Percentiles rank a stretch among this genome's conserved stretches.
Evolutionary conservation across 768 basidiomycete species (phyloP).

Genomic region (Pulveroboletus sp.): DNA sequence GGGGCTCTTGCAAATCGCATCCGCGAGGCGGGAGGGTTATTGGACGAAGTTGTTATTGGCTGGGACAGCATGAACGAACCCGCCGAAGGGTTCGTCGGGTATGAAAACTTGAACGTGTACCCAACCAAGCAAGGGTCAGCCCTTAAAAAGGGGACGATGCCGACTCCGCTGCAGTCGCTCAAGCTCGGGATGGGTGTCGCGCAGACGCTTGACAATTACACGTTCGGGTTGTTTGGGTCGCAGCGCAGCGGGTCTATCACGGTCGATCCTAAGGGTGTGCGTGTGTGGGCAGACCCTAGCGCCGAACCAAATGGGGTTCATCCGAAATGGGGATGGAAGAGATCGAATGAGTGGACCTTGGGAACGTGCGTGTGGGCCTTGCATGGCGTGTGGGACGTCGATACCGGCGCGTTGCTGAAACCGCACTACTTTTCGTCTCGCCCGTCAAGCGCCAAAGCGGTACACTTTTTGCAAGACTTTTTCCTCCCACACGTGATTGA

Average conservation of each 20-base stretch:
- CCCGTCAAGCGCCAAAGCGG: slow-evolving; percentile 19
- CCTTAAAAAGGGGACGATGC: slow-evolving; percentile 83
- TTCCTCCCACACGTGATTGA: slow-evolving; percentile 70
- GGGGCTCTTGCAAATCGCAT: slow-evolving; percentile 76
- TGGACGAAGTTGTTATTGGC: slow-evolving; percentile 88
- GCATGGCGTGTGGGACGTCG: slow-evolving; percentile 86
- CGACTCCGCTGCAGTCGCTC: slow-evolving; percentile 82
- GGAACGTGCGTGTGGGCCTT: slow-evolving; percentile 85
- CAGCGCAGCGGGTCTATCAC: slow-evolving; percentile 67
- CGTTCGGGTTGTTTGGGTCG: slow-evolving; percentile 80
- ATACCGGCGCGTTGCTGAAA: slow-evolving; percentile 60
- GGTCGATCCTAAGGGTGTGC: slow-evolving; percentile 80
- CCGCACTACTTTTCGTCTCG: slow-evolving; percentile 71
- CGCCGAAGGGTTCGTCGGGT: slow-evolving; percentile 70
- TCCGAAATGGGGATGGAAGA: slow-evolving; percentile 80
- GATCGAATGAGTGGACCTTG: slow-evolving; percentile 68
- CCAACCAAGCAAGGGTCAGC: slow-evolving; percentile 67
- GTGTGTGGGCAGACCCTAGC: slow-evolving; percentile 69
- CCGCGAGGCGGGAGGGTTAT: slow-evolving; percentile 65
- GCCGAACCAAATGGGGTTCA: slow-evolving; percentile 52
- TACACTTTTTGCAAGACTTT: slow-evolving; percentile 75
- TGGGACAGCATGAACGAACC: slow-evolving; percentile 99
- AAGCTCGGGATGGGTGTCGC: slow-evolving; percentile 85
- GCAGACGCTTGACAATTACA: slow-evolving; percentile 79
- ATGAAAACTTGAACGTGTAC: slow-evolving; percentile 62